A percentile compares a stretch with the other conserved stretches of the same genome.
Conservation (phyloP, 805 yeast species). For the Starmerella stellata region DNA sequence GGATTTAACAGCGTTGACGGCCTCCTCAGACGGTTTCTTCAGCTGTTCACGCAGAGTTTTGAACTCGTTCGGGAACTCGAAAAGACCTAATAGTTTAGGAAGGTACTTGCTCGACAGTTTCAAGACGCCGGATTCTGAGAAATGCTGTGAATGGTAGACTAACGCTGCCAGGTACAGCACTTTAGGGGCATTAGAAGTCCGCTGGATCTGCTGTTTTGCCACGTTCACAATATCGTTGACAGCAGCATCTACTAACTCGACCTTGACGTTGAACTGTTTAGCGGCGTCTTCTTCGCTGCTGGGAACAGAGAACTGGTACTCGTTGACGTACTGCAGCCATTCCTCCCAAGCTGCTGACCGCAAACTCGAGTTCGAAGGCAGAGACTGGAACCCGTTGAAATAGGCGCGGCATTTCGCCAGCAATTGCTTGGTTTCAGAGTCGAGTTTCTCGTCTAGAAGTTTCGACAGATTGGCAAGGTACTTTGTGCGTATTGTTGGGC, state of each 20-base stretch:
- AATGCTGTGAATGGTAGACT: slow-evolving; percentile 11
- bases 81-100: slow-evolving; percentile 19
- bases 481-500: slow-evolving; percentile 5
- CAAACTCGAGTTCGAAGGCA: not conserved
- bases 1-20: slow-evolving; percentile 5
- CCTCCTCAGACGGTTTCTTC: slow-evolving; percentile 4
- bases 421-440: slow-evolving; percentile 3
- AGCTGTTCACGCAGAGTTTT: slow-evolving; percentile 10
- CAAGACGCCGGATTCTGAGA: slow-evolving; percentile 12
- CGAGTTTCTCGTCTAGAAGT: slow-evolving; percentile 6
- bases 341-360: slow-evolving; percentile 11
- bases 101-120: slow-evolving; percentile 19
- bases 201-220: slow-evolving; percentile 8
- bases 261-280: slow-evolving; percentile 5
- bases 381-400: not conserved
- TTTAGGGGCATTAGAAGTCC: slow-evolving; percentile 16
- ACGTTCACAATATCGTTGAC: slow-evolving; percentile 7
- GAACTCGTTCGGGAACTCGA: slow-evolving; percentile 15
- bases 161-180: slow-evolving; percentile 18
- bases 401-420: slow-evolving; percentile 4
- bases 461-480: not conserved
- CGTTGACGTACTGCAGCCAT: slow-evolving; percentile 17
- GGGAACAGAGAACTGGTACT: slow-evolving; percentile 8
- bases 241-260: slow-evolving; percentile 2
- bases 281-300: slow-evolving; percentile 4